phyloP scores from a whole-genome alignment of 495 filamentous ascomycete genomes.

The Penicillium simplicissimum region DNA sequence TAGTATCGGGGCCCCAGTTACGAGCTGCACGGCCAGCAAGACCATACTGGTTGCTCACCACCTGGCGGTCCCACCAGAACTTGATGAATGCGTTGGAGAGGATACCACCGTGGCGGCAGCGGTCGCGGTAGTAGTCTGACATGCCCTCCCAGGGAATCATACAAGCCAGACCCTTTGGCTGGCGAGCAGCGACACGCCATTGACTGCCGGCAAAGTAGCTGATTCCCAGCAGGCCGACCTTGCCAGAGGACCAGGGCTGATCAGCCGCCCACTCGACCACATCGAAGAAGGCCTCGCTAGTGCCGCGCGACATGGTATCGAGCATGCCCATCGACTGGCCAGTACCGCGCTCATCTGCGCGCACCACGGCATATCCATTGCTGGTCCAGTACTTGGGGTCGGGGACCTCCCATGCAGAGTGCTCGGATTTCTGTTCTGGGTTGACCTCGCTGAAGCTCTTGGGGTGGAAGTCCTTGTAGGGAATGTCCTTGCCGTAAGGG shows the following conservation, averaged over 20 bases:
- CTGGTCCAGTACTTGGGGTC: conserved; percentile 63
- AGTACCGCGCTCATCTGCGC: conserved; percentile 59
- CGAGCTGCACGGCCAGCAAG: conserved; percentile 35
- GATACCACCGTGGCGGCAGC: conserved; percentile 65
- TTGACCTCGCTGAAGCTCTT: conserved; percentile 53
- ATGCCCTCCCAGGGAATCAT: conserved; percentile 73
- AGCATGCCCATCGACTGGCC: conserved; percentile 60
- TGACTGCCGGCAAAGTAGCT: conserved; percentile 64
- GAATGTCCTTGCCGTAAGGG: conserved; percentile 64
- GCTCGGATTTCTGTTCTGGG: conserved; percentile 46
- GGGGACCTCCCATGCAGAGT: conserved; percentile 67
- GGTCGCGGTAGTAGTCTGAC: conserved; percentile 65
- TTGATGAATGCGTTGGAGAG: conserved; percentile 62
- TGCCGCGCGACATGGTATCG: conserved; percentile 61
- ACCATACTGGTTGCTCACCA: conserved; percentile 64
- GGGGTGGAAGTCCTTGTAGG: conserved; percentile 31
- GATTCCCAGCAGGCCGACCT: conserved; percentile 63
- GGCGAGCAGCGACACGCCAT: conserved; percentile 63
- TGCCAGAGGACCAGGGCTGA: conserved; percentile 61
- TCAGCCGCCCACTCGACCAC: conserved; percentile 66
- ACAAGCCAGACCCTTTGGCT: conserved; percentile 57
- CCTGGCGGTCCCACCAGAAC: conserved; percentile 68
- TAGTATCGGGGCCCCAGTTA: conserved; percentile 53
- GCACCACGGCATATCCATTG: conserved; percentile 61
- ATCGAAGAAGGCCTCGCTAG: conserved; percentile 59